These are phyloP conservation scores for Suillus ampliporus DNA, from an alignment of 768 basidiomycete genomes.

Conservation along the genomic window DNA sequence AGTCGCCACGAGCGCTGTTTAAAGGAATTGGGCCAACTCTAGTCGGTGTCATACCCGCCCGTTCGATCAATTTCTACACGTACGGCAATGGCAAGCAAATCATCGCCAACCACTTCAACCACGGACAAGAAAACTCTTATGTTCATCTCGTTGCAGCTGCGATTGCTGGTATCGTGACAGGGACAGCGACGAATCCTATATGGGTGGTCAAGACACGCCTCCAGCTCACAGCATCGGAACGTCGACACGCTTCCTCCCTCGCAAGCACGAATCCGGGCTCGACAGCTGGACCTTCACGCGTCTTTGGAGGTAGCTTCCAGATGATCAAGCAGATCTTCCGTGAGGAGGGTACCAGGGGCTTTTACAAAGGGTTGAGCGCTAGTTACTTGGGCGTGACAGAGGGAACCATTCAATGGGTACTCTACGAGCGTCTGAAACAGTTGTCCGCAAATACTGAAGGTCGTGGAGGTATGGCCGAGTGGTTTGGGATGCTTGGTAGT, in stretches of 20 bases:
- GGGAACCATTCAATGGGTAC: slow-evolving; percentile 94
- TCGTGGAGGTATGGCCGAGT: slow-evolving; percentile 63
- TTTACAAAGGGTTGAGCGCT: slow-evolving; percentile 95
- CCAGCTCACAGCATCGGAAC: slow-evolving; percentile 64
- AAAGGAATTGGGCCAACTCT: slow-evolving; percentile 94
- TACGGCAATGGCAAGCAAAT: slow-evolving; percentile 97
- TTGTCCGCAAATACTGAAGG: slow-evolving; percentile 60
- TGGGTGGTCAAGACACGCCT: slow-evolving; percentile 99
- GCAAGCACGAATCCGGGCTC: slow-evolving; percentile 8
- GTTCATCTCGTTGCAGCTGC: slow-evolving; percentile 90
- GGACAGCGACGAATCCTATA: slow-evolving; percentile 95
- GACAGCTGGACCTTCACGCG: slow-evolving; percentile 24
- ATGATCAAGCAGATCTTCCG: slow-evolving; percentile 77
- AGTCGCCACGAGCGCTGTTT: slow-evolving; percentile 89
- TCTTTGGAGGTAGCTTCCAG: slow-evolving; percentile 57
- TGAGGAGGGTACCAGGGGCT: slow-evolving; percentile 83
- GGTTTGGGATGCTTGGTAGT: slow-evolving; percentile 85
- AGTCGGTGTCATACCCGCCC: slow-evolving; percentile 93
- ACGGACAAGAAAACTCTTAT: slow-evolving; percentile 76
- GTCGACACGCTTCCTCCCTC: slow-evolving; percentile 19
- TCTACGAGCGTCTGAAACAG: slow-evolving; percentile 91
- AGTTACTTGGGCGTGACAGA: slow-evolving; percentile 96
- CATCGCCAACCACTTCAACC: slow-evolving; percentile 82
- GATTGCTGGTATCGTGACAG: slow-evolving; percentile 83
- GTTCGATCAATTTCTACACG: slow-evolving; percentile 97